Evolutionary conservation across 2,329 filamentous ascomycete genomes (phyloP), one percentile per base, ranked within the genome.

Genomic region (Colletotrichum caudatum): DNA sequence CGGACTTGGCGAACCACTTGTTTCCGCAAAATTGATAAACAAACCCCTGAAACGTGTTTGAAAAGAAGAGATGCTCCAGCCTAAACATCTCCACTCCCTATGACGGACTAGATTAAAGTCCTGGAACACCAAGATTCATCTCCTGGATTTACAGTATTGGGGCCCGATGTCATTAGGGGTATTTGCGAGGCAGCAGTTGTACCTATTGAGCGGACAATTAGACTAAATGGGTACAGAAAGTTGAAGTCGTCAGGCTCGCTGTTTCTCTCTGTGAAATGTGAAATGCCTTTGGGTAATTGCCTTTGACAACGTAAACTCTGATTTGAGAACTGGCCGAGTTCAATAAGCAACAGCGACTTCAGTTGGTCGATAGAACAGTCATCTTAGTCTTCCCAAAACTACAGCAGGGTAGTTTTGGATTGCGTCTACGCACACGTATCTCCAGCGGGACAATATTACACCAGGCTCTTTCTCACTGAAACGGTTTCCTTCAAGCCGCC

Each of bases 161-260:
- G 65, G n/a, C n/a, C 69, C 37, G 59, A 20, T 54, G 63, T 65
- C 59, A 64, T 69, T 41, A 65, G 69, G 65, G 53, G 56, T 60
- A 33, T 37, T 48, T 64, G 59, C 53, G 53, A 48, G 54, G 59
- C 59, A 53, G 51, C 46, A 48, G 39, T 26, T 54, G 48, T 44
- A 14, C 3, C 4, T 1, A 14, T 54, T 63, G 59, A 48, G 44
- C 46, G 59, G 69, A 48, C 44, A 64, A 54, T 39, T 35, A 60
- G 54, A 60, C 58, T 69, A 26, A 44, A 26, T 65, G 64, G 64
- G 29, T 29, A 68, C 58, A 68, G 46, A 59, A 20, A 35, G 5
- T 26, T 11, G 3, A 23, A 26, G 23, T 29, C 5, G 26, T 39
- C 44, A 63, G 26, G 44, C n/a, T 65, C 59, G 60, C 69, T 23